Percentiles rank a stretch among this genome's conserved stretches.
Evolutionary conservation across 2,329 filamentous ascomycete species (phyloP).

Genomic region (Emergomyces africanus): DNA sequence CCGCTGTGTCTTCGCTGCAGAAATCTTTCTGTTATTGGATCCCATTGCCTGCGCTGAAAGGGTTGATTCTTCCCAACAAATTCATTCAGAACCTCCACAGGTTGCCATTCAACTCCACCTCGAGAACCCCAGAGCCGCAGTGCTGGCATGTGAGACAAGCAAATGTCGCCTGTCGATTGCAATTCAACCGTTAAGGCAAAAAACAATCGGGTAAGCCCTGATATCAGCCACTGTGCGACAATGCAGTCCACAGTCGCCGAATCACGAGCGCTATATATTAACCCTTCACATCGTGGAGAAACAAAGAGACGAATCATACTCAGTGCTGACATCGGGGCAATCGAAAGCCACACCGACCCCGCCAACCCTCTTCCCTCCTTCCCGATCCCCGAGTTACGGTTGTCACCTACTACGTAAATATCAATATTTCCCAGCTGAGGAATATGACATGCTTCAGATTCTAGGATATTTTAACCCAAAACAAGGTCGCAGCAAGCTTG

Average conservation of each 20-base stretch:
- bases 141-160: background rate
- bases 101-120: background rate
- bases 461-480: background rate
- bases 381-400: background rate
- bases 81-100: background rate
- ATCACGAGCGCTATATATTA: background rate
- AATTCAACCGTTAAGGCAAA: background rate
- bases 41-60: background rate
- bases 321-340: background rate
- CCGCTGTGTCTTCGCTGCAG: background rate
- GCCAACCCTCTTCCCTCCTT: too few relatives aligned
- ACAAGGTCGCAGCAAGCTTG: background rate
- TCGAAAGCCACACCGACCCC: background rate
- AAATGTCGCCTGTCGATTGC: background rate
- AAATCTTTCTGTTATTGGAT: background rate
- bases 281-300: background rate
- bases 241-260: background rate
- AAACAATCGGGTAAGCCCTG: background rate
- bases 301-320: background rate
- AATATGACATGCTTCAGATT: background rate
- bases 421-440: background rate
- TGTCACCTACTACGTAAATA: background rate
- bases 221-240: background rate
- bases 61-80: background rate
- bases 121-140: background rate